Evolutionary conservation across 2,329 filamentous ascomycete genomes (phyloP).

Genomic region (Epichloe aotearoae): DNA sequence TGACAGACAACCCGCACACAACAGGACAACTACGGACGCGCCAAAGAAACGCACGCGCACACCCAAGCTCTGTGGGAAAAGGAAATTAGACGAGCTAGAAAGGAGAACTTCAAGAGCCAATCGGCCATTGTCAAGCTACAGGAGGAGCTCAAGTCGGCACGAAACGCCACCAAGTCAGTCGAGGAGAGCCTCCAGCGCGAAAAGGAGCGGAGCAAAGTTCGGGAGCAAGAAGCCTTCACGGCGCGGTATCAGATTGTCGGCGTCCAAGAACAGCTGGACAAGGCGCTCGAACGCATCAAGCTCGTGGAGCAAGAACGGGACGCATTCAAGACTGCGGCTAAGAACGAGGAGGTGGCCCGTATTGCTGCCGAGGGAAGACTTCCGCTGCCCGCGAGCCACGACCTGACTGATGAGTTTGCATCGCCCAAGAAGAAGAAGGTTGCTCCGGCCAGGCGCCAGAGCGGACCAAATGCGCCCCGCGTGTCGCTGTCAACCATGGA

Average conservation of each 20-base stretch:
- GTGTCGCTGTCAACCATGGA: slow-evolving; percentile 35
- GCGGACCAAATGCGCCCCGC: slow-evolving; percentile 27
- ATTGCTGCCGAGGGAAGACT: slow-evolving; percentile 61
- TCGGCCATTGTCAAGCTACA: slow-evolving; percentile 57
- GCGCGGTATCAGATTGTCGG: slow-evolving; percentile 53
- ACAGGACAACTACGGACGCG: slow-evolving; percentile 56
- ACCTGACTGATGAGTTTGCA: slow-evolving; percentile 46
- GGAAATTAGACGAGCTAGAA: slow-evolving; percentile 54
- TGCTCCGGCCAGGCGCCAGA: slow-evolving; percentile 11
- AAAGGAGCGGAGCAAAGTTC: slow-evolving; percentile 44
- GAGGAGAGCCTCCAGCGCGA: slow-evolving; percentile 50
- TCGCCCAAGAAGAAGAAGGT: slow-evolving; percentile 38
- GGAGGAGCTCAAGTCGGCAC: slow-evolving; percentile 55
- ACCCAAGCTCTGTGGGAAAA: slow-evolving; percentile 60
- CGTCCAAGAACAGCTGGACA: slow-evolving; percentile 52
- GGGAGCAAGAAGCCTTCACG: slow-evolving; percentile 57
- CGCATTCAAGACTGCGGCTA: slow-evolving; percentile 55
- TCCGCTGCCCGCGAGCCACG: slow-evolving; percentile 43
- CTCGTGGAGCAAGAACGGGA: slow-evolving; percentile 62
- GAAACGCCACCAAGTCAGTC: slow-evolving; percentile 37
- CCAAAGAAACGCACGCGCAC: slow-evolving; percentile 56
- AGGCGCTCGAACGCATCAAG: slow-evolving; percentile 48
- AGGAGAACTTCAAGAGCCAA: slow-evolving; percentile 65
- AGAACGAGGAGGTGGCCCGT: slow-evolving; percentile 60
- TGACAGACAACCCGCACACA: not conserved